Base-by-base conservation (phyloP, 2,329 filamentous ascomycete species). In the Aulographum hederae region DNA sequence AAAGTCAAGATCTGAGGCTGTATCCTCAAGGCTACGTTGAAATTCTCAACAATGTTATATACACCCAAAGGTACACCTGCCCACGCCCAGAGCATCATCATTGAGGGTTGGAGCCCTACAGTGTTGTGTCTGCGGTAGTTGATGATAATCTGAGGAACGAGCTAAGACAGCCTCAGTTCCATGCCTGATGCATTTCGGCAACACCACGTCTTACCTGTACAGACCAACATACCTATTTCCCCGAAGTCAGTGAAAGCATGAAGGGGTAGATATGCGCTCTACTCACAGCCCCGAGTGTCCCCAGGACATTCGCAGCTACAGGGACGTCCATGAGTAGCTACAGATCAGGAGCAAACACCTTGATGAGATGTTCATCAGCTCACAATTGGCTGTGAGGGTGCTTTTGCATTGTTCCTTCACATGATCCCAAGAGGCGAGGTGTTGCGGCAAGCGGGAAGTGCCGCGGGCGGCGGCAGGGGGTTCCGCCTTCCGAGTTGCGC, bases 51-150 rank as follows among this genome's bases (percentile, higher is more conserved):
- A 21, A 69, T 67, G 39, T 67, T 69, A 46, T 69, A 69, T 10
- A 68, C 63, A 2, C 74, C 75, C 0, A 79, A 55, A 1, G 73
- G 73, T 0, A 78, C 67, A 0, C 74, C 74, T 2, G 74, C 74
- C 53, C 61, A 67, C 0, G 71, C 69, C 64, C 74, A 79, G 2
- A 78, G 58, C 46, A 79, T 64, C 73, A 79, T 78, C 73, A 79
- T 78, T 0, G 69, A 68, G 0, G 68, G 63, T 31, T 78, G 73
- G 0, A 79, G 57, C 1, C 73, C 74, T 1, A 58, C 65, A 1
- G 73, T 72, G 54, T 76, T 61, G 46, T 78, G 72, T 1, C 73
- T 59, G 4, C 66, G 62, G 42, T 73, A 70, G 43, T 80, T 80
- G 42, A 77, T 65, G 20, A 73, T 47, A 30, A 79, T 77, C 45